Percentiles rank a stretch among this genome's conserved stretches.
Evolutionary conservation across 768 basidiomycete species (phyloP).

Genomic region (Dentipellis fragilis): DNA sequence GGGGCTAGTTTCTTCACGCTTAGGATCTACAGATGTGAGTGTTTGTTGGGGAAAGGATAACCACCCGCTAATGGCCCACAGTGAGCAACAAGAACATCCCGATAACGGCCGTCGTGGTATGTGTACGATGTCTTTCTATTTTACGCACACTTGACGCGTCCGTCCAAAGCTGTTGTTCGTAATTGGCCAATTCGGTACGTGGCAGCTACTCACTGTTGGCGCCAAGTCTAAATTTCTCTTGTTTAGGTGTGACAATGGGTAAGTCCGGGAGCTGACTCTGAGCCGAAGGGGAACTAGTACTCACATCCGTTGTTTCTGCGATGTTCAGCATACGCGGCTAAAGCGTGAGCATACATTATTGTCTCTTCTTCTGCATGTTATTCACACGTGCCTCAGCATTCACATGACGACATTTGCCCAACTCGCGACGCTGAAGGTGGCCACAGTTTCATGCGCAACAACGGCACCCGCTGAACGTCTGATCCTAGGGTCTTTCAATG

Average conservation of each 20-base stretch:
- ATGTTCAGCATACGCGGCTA: too few relatives aligned
- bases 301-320: neutral
- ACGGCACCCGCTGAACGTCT: neutral
- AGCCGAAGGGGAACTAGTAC: neutral
- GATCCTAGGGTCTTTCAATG: conserved; percentile 39
- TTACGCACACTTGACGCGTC: too few relatives aligned
- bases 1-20: neutral
- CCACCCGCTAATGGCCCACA: neutral
- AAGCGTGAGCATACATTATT: neutral
- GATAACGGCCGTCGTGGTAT: neutral
- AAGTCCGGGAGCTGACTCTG: too few relatives aligned
- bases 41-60: neutral
- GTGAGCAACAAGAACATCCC: neutral
- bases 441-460: too few relatives aligned
- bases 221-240: too few relatives aligned
- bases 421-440: neutral
- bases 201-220: neutral
- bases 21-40: conserved; percentile 15
- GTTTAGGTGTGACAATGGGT: too few relatives aligned
- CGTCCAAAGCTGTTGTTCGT: neutral
- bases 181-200: neutral
- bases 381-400: neutral
- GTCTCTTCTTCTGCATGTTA: too few relatives aligned
- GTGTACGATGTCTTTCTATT: neutral
- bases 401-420: neutral